Base-by-base conservation (phyloP, 1,284 basidiomycete species). In the Meripilus lineatus region DNA sequence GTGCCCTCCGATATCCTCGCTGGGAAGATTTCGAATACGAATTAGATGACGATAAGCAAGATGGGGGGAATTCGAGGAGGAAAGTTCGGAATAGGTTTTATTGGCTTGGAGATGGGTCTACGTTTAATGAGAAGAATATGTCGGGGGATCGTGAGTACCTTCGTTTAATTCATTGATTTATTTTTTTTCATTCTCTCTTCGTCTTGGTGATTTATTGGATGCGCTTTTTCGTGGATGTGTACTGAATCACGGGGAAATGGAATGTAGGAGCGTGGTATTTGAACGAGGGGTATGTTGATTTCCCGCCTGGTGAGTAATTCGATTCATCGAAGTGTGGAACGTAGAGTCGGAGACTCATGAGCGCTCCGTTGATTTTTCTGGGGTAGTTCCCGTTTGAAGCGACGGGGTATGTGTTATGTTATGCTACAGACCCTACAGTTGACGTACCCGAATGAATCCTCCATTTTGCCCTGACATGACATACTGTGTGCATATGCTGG, bases 1-100 rank as follows among this genome's bases (percentile, higher is more conserved):
- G 65, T 28, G 65, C 72, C 0, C 57, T 83, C 11, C 60, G 64
- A 28, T 51, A 77, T 56, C 80, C 80, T 0, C 72, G 80, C 3
- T 84, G 80, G 80, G 81, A 84, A 50, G 81, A 84, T 51, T 83
- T 68, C 52, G 67, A 71, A 24, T 84, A 78, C 50, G 74, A 79
- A 48, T 58, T 46, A 3, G 56, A 73, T 3, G 71, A 76, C 38
- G n/a, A n/a, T n/a, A 30, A 30, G n/a, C 8, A 10, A n/a, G 28
- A 30, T 30, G 28, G 28, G 10, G n/a, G n/a, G n/a, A n/a, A n/a
- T n/a, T n/a, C n/a, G n/a, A n/a, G n/a, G n/a, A n/a, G n/a, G n/a
- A 63, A 57, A 2, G 56, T 58, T 14, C 59, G 58, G 45, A 80
- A 79, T 50, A 63, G 74, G 5, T 68, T 80, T 53, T 67, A 75